phyloP scores from a whole-genome alignment of 2,329 filamentous ascomycete species.

The Didymella glomerata region DNA sequence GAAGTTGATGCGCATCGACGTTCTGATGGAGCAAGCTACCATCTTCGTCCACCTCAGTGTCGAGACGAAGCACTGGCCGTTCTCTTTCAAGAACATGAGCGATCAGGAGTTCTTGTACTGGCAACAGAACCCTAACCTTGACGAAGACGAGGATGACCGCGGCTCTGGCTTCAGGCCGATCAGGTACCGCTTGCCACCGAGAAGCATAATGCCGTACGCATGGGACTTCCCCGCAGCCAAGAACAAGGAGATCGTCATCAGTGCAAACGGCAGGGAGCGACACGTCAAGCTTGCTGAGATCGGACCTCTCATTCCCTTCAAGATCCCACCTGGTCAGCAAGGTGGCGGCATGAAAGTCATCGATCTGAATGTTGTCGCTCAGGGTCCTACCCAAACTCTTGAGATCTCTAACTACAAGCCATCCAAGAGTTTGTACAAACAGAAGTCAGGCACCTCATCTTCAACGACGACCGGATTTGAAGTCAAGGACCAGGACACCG shows the following conservation, averaged over 20 bases:
- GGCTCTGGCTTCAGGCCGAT: constrained; percentile 90
- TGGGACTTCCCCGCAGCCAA: constrained; percentile 99
- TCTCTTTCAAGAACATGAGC: constrained; percentile 98
- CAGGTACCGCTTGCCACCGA: constrained; percentile 86
- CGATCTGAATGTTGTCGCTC: constrained; percentile 94
- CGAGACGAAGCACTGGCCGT: constrained; percentile 96
- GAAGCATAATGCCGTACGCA: constrained; percentile 99
- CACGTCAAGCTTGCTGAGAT: constrained; percentile 97
- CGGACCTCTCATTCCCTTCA: constrained; percentile 94
- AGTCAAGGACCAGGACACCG: constrained; percentile 89
- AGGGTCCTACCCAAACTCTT: constrained; percentile 93
- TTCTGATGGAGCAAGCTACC: constrained; percentile 90
- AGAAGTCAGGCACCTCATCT: constrained; percentile 66
- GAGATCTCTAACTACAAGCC: constrained; percentile 93
- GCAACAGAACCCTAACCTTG: constrained; percentile 90
- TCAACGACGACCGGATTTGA: constrained; percentile 79
- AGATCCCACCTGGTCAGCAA: constrained; percentile 73
- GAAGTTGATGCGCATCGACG: constrained; percentile 83
- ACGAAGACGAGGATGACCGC: constrained; percentile 86
- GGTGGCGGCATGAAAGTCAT: constrained; percentile 80
- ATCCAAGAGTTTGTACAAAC: constrained; percentile 89
- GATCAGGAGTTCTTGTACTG: constrained; percentile 97
- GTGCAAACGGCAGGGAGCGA: constrained; percentile 78
- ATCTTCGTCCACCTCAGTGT: constrained; percentile 91
- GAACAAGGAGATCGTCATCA: constrained; percentile 89